Base-by-base conservation (phyloP, 331 rosid genomes). In the Telfairia occidentalis region DNA sequence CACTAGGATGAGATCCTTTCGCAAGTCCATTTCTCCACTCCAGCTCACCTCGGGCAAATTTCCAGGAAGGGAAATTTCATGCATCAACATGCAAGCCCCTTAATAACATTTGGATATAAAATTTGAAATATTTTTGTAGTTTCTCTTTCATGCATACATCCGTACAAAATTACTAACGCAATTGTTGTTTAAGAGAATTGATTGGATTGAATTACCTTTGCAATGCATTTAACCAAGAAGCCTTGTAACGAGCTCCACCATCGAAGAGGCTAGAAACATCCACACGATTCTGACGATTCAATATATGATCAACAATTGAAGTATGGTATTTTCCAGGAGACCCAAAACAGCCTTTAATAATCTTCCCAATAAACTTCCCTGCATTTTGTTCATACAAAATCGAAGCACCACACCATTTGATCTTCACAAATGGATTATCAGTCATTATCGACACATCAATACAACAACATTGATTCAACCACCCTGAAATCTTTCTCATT, bases 341-440 rank as follows among this genome's bases (percentile, higher is more conserved):
- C 18, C 65, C 65, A 7, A 58, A 58, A 58, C 24, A 2, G 2
- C 65, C 35, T 26, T 58, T 58, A 12, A 58, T 58, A 1, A 58
- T 58, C 65, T 12, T 58, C 24, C 65, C 65, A 58, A 58, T 58
- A 26, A 58, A 58, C 65, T 58, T 58, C 16, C 35, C 65, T 23
- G 35, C 65, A 26, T 58, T 29, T 66, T 77, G 34, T 13, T 77
- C 46, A 29, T 77, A 77, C 0, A 77, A 9, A 1, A 40, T 48
- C 21, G 66, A 63, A 12, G 69, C 43, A 7, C 57, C 80, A 77
- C 75, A 77, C 54, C 57, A 64, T 38, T 49, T 60, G 15, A 77
- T 46, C 34, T 26, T 73, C 54, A 66, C 45, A 18, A 18, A 23
- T 26, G 55, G 46, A 28, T 21, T 77, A 61, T 6, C 28, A 69